Evolutionary conservation across 176 grass and related monocot genomes (phyloP), one percentile per base, ranked within the genome.

Genomic region (Chrysopogon serrulatus): DNA sequence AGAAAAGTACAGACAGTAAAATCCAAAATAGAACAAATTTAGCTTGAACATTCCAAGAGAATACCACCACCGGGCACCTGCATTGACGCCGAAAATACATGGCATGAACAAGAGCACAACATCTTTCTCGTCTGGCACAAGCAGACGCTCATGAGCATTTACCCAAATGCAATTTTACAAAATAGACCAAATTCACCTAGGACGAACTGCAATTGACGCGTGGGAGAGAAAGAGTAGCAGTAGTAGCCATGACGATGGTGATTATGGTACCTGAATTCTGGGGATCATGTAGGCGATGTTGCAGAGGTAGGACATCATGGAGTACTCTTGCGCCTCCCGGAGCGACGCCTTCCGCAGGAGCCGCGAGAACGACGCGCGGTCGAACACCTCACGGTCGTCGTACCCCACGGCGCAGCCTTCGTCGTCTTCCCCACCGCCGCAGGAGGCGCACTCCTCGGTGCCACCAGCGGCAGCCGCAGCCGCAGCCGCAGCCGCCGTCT

Each of bases 261-360:
- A 24, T 64, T 13, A 8, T 39, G 34, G 21, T 90, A 97, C 92
- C 92, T 92, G 81, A 47, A 99, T 96, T 69, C 41, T 89, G 47
- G 90, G 82, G 45, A 94, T 92, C 79, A 80, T 85, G 69, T 99
- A 99, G 6, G 96, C 77, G 57, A 99, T 86, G 79, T 88, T 92
- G 87, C 96, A 85, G 72, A 99, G 87, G 73, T 94, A 94, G 47
- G 93, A 92, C 83, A 96, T 84, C 82, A 87, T 99, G 44, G 87
- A 90, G 76, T 92, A 96, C 61, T 85, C 68, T 69, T 82, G 77
- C 21, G 86, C 82, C 65, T 94, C 87, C 32, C 57, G 33, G 65
- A 93, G 77, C 47, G 91, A 90, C 53, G 92, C 91, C 74, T 91
- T 94, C 37, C 84, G 76, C 19, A 99, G 83, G 37, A 99, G 84